Conservation (phyloP, 257 asterid genomes). For the Ilex asprella region DNA sequence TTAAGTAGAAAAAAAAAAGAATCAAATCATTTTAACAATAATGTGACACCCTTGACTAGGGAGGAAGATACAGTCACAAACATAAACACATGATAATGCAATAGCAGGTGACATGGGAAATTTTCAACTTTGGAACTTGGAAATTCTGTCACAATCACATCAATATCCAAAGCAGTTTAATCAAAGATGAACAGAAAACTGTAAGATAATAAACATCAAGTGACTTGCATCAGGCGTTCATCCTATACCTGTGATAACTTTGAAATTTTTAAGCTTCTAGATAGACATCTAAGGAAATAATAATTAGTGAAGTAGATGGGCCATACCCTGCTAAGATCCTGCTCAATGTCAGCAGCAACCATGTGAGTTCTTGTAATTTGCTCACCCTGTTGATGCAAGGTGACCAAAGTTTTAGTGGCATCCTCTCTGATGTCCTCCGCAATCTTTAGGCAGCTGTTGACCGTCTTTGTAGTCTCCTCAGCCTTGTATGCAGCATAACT, state of each 20-base stretch:
- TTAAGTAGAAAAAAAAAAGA: too few species aligned
- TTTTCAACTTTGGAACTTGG: too few species aligned
- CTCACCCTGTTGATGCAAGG: conserved; percentile 95
- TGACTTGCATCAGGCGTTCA: neutral
- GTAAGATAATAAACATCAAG: neutral
- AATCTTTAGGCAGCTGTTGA: conserved; percentile 69
- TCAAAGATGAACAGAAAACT: too few species aligned
- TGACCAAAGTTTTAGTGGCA: conserved; percentile 74
- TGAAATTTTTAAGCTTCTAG: too few species aligned
- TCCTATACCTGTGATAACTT: neutral
- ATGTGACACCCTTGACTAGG: too few species aligned
- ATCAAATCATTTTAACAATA: too few species aligned
- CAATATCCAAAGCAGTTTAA: too few species aligned
- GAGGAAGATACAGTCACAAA: too few species aligned
- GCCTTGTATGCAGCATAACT: conserved; percentile 66
- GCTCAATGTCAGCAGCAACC: conserved; percentile 85
- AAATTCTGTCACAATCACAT: too few species aligned
- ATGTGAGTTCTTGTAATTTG: conserved; percentile 77
- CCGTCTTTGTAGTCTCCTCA: conserved; percentile 72
- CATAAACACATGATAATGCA: too few species aligned
- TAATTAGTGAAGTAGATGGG: conserved; percentile 7
- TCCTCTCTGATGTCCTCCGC: conserved; percentile 90
- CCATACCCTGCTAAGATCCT: conserved; percentile 88
- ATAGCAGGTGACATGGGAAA: too few species aligned
- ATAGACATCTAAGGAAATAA: neutral